Evolutionary conservation across 768 basidiomycete genomes (phyloP).

Genomic region (Mrakia blollopis): DNA sequence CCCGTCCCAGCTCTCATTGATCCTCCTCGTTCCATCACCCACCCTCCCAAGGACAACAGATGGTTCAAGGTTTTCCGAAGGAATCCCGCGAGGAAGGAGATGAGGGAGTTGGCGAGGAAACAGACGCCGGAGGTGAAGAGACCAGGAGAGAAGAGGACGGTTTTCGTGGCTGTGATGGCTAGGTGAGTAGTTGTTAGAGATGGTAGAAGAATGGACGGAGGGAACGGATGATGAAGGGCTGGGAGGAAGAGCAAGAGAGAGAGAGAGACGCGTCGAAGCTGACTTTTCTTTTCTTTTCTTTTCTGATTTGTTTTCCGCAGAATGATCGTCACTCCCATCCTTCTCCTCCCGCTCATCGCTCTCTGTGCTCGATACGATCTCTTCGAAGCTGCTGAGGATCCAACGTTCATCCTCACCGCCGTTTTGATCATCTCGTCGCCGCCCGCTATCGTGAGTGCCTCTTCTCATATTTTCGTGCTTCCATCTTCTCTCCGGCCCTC

Average conservation of each 20-base stretch:
- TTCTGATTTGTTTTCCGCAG: slow-evolving; percentile 42
- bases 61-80: slow-evolving; percentile 2
- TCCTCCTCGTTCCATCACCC: slow-evolving; percentile 9
- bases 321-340: slow-evolving; percentile 77
- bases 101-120: background rate
- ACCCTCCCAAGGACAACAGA: slow-evolving; percentile 3
- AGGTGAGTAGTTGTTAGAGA: too few relatives aligned
- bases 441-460: slow-evolving; percentile 22
- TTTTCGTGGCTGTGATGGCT: slow-evolving; percentile 72
- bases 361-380: slow-evolving; percentile 51
- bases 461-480: too few relatives aligned
- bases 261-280: too few relatives aligned
- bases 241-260: too few relatives aligned
- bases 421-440: slow-evolving; percentile 61
- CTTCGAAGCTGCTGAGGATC: slow-evolving; percentile 46
- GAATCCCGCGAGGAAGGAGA: slow-evolving; percentile 6
- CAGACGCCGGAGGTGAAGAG: background rate
- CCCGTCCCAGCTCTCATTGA: background rate
- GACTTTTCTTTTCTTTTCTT: background rate
- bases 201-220: too few relatives aligned
- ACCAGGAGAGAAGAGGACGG: slow-evolving; percentile 71
- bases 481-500: too few relatives aligned
- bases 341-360: slow-evolving; percentile 72
- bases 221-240: too few relatives aligned
- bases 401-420: slow-evolving; percentile 65